Evolutionary conservation across 208 protist genomes (phyloP).

Genomic region (Trypanosoma brucei): DNA sequence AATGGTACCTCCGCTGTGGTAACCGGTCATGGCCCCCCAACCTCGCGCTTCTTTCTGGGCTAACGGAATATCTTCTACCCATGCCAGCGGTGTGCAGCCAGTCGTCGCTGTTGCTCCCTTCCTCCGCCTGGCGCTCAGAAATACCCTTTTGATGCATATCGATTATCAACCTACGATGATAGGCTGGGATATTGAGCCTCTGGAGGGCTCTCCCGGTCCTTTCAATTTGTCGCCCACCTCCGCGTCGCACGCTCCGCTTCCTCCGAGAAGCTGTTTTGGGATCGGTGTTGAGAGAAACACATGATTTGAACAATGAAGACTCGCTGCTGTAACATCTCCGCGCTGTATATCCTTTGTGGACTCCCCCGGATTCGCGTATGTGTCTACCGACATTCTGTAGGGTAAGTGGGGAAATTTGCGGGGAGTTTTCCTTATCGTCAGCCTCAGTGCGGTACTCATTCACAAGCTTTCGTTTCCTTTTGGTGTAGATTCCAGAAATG

Average conservation of each 20-base stretch:
- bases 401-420: not conserved
- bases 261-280: not conserved
- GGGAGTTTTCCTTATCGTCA: not conserved
- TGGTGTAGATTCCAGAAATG: not conserved
- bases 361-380: not conserved
- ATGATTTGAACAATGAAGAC: slow-evolving; percentile 12
- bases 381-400: not conserved
- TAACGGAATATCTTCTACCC: not conserved
- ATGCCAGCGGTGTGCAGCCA: not conserved
- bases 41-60: not conserved
- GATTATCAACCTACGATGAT: not conserved
- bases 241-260: not conserved
- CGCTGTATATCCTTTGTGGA: not conserved
- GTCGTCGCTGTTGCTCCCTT: not conserved
- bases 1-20: not conserved
- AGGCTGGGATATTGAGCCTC: not conserved
- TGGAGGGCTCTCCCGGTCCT: not conserved
- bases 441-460: no score
- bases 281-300: slow-evolving; percentile 1
- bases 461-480: no score
- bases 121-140: not conserved
- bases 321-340: not conserved
- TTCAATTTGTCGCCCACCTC: not conserved
- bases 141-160: not conserved
- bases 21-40: not conserved